Evolutionary conservation across 352 stramenopile species (phyloP).

Genomic region (Globisporangium cederbergense): DNA sequence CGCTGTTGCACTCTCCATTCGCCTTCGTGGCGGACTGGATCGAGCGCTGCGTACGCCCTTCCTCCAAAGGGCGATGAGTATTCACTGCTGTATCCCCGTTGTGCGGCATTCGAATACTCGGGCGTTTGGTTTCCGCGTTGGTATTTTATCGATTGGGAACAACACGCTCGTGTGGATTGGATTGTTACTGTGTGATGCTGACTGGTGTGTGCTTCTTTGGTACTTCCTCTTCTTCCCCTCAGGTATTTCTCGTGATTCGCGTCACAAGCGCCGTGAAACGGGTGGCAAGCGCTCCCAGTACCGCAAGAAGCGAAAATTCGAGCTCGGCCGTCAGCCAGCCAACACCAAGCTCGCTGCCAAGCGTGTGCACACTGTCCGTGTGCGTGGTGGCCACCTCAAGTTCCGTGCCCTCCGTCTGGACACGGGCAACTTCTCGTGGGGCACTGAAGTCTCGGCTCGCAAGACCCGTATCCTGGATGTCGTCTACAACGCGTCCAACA

Average conservation of each 20-base stretch:
- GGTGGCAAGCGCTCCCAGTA: conserved; percentile 97
- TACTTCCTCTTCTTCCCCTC: neutral
- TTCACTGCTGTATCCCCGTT: conserved; percentile 89
- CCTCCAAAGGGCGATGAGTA: conserved; percentile 32
- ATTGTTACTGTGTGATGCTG: neutral
- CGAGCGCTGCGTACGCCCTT: conserved; percentile 17
- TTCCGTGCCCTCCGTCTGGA: conserved; percentile 98
- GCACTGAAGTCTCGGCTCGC: conserved; percentile 95
- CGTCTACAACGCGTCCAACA: conserved; percentile 99
- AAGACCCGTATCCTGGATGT: conserved; percentile 99
- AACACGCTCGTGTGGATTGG: neutral
- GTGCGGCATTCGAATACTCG: conserved; percentile 86
- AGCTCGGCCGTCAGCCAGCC: conserved; percentile 96
- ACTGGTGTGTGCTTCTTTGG: neutral
- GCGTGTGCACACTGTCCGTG: conserved; percentile 94
- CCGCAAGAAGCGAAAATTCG: conserved; percentile 99
- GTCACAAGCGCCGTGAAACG: conserved; percentile 99
- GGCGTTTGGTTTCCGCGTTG: conserved; percentile 25
- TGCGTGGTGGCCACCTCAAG: conserved; percentile 98
- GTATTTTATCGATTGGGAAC: conserved; percentile 2
- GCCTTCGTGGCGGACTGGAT: conserved; percentile 16
- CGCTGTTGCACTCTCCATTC: neutral
- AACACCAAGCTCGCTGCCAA: conserved; percentile 99
- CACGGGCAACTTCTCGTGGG: conserved; percentile 99
- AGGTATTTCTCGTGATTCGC: conserved; percentile 99